Conservation (phyloP, 371 early-diverging fungal genomes). For the Ordospora colligata region DNA sequence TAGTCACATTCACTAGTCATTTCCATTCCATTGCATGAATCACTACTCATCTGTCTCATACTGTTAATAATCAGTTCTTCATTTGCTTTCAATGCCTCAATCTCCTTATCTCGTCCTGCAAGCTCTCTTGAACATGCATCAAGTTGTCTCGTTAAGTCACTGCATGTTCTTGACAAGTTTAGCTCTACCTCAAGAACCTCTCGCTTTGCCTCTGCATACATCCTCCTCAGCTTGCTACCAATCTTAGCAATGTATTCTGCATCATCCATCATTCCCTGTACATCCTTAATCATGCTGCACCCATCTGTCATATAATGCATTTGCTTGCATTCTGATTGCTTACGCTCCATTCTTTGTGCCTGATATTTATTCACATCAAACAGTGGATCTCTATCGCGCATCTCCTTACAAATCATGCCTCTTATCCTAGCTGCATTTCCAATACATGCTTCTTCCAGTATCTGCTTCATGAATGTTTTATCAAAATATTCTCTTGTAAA, state of each 20-base stretch:
- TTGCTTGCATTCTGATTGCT: background rate
- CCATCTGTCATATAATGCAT: background rate
- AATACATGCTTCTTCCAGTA: background rate
- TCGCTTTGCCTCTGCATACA: background rate
- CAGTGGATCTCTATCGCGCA: background rate
- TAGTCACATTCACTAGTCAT: too few species aligned
- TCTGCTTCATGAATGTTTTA: background rate
- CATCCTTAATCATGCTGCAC: background rate
- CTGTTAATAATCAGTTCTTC: background rate
- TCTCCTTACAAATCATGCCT: background rate
- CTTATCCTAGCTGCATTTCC: background rate
- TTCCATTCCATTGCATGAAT: too few species aligned
- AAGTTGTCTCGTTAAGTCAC: background rate
- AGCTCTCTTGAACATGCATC: background rate
- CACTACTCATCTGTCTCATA: background rate
- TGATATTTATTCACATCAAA: background rate
- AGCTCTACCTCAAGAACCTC: background rate
- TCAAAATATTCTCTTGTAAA: conserved; percentile 1
- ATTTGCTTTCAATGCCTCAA: background rate
- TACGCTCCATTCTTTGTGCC: background rate
- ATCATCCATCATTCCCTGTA: background rate
- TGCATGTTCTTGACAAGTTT: background rate
- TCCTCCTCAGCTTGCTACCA: background rate
- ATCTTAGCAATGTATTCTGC: background rate
- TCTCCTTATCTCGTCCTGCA: background rate